Evolutionary conservation across 208 protist species (phyloP).

Genomic region (Strigomonas culicis): DNA sequence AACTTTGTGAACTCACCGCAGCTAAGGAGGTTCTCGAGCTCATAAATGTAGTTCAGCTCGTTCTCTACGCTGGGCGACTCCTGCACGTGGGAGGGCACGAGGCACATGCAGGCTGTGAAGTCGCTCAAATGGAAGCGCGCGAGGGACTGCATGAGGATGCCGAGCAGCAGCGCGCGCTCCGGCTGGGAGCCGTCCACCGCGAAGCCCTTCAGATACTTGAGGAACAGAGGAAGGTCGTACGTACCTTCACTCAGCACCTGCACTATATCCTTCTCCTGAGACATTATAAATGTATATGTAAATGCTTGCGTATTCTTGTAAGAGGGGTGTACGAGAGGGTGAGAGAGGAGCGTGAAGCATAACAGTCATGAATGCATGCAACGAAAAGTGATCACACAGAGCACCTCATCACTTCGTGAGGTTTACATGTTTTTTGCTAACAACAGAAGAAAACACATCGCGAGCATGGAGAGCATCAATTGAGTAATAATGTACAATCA

Average conservation of each 20-base stretch:
- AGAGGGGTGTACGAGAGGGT: background rate
- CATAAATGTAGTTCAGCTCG: slow-evolving; percentile 80
- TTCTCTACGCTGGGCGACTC: slow-evolving; percentile 68
- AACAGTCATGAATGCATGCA: background rate
- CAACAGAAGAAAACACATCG: too few species aligned
- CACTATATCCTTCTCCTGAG: slow-evolving; percentile 31
- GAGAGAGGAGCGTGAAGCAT: background rate
- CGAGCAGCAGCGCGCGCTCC: slow-evolving; percentile 72
- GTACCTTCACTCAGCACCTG: slow-evolving; percentile 76
- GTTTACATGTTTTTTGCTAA: too few species aligned
- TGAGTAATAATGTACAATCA: too few species aligned
- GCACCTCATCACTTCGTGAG: too few species aligned
- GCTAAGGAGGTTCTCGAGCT: slow-evolving; percentile 86
- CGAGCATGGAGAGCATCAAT: too few species aligned
- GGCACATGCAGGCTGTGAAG: slow-evolving; percentile 85
- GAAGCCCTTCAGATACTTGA: slow-evolving; percentile 75
- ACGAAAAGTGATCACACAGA: too few species aligned
- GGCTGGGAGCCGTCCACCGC: slow-evolving; percentile 57
- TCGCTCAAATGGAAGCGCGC: slow-evolving; percentile 83
- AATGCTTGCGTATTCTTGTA: background rate
- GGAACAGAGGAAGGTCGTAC: slow-evolving; percentile 81
- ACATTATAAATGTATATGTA: background rate
- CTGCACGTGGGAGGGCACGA: slow-evolving; percentile 79
- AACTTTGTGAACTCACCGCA: slow-evolving; percentile 77
- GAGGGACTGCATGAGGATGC: slow-evolving; percentile 77